Evolutionary conservation across 176 grass and related monocot genomes (phyloP).

Genomic region (Triticum timopheevii): DNA sequence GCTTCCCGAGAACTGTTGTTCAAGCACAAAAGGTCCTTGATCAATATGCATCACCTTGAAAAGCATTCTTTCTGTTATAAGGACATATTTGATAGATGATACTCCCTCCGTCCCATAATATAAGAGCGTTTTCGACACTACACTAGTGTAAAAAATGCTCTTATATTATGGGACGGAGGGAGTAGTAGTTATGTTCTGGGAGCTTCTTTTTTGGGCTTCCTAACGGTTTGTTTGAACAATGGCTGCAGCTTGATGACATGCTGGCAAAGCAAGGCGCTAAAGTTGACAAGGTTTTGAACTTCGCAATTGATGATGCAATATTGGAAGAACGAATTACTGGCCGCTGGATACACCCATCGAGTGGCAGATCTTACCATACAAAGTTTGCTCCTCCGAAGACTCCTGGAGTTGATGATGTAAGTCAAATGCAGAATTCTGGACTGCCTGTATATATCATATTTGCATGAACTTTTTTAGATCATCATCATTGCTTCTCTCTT

Average conservation of each 20-base stretch:
- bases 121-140: no score
- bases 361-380: conserved; percentile 89
- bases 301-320: conserved; percentile 86
- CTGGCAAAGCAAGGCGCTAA: conserved; percentile 76
- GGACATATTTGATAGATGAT: neutral
- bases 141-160: no score
- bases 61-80: neutral
- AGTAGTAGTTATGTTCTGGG: neutral
- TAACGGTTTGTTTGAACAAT: neutral
- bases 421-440: conserved; percentile 1
- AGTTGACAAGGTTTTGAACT: conserved; percentile 91
- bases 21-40: conserved; percentile 78
- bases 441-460: neutral
- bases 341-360: conserved; percentile 87
- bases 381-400: conserved; percentile 95
- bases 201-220: neutral
- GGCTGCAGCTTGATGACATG: conserved; percentile 86
- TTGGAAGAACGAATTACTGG: conserved; percentile 96
- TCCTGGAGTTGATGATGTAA: conserved; percentile 88
- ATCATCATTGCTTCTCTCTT: neutral
- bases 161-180: no score
- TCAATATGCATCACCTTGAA: neutral
- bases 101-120: no score
- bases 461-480: neutral
- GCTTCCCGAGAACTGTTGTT: conserved; percentile 87